Evolutionary conservation across 306 rosid species (phyloP), one percentile per base, ranked within the genome.

Genomic region (Cicer arietinum): DNA sequence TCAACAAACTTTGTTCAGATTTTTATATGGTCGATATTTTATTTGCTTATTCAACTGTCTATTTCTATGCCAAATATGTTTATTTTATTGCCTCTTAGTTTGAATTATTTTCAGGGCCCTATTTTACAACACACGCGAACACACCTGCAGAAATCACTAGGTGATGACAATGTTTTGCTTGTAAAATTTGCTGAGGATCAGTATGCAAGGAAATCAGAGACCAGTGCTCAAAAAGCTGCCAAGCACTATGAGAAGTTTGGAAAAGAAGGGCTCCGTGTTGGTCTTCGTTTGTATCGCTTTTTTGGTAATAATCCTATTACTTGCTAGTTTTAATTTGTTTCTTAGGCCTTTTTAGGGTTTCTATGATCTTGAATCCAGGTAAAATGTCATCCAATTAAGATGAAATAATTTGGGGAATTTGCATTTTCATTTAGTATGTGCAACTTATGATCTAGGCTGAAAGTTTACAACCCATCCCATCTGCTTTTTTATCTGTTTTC

Each of bases 231-330:
- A 51, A 72, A 79, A 7, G 64, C 79, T 16, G 43, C 48, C 57
- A 17, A 12, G 18, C 77, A 75, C 1, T 92, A 88, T 59, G 58
- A 69, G 30, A 90, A 75, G 85, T 77, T 89, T 65, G 85, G 80
- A 66, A 86, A 77, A 76, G 88, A 89, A 45, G 98, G 96, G 76
- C 89, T 92, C 50, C 63, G 7, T 63, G 89, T 92, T 77, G 96
- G 94, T 47, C 87, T 80, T 73, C 88, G 84, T 6, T 75, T 71
- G 16, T 92, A 90, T 74, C 76, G 63, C 0, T 90, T 89, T 74
- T 93, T 90, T 77, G 98, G 98, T 93, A 82, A 73, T 93, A 82
- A 73, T 81, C 52, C 52, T 18, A 9, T 67, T 68, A 51, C 60
- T 67, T 42, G n/a, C 7, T 71, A 11, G 51, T 75, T 43, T 42